These are phyloP conservation scores for Penicillium sp. DNA, from an alignment of 2,329 filamentous ascomycete genomes.

Conservation along the genomic window DNA sequence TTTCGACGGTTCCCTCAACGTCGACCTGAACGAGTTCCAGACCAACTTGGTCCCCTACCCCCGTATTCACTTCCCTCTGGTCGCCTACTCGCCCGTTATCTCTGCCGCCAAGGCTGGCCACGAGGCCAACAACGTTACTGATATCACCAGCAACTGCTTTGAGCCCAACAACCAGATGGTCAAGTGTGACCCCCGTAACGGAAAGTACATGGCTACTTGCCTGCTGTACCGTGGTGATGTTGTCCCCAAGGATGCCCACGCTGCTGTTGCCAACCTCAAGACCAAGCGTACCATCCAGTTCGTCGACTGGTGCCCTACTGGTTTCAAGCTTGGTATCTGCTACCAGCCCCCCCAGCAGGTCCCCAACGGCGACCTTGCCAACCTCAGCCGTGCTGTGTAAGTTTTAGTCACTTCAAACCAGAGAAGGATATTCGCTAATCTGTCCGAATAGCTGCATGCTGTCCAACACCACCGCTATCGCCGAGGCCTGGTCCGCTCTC, in stretches of 20 bases:
- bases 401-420: slow-evolving; percentile 41
- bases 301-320: slow-evolving; percentile 99
- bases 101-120: slow-evolving; percentile 94
- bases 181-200: slow-evolving; percentile 96
- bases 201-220: slow-evolving; percentile 99
- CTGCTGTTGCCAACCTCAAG: slow-evolving; percentile 92
- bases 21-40: slow-evolving; percentile 99
- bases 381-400: slow-evolving; percentile 97
- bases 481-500: slow-evolving; percentile 95
- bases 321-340: slow-evolving; percentile 99
- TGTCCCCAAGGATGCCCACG: slow-evolving; percentile 92
- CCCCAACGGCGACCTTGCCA: slow-evolving; percentile 94
- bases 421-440: not conserved
- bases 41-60: slow-evolving; percentile 99
- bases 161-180: slow-evolving; percentile 99
- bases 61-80: slow-evolving; percentile 98
- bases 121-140: slow-evolving; percentile 96
- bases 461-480: slow-evolving; percentile 89
- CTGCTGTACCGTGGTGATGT: slow-evolving; percentile 98
- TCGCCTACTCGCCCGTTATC: slow-evolving; percentile 92
- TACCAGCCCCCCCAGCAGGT: slow-evolving; percentile 97
- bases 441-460: slow-evolving; percentile 77
- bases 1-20: slow-evolving; percentile 98
- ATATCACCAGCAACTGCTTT: slow-evolving; percentile 99
- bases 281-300: slow-evolving; percentile 99